phyloP scores from a whole-genome alignment of 2,329 filamentous ascomycete genomes.

The Paramyrothecium roridum region DNA sequence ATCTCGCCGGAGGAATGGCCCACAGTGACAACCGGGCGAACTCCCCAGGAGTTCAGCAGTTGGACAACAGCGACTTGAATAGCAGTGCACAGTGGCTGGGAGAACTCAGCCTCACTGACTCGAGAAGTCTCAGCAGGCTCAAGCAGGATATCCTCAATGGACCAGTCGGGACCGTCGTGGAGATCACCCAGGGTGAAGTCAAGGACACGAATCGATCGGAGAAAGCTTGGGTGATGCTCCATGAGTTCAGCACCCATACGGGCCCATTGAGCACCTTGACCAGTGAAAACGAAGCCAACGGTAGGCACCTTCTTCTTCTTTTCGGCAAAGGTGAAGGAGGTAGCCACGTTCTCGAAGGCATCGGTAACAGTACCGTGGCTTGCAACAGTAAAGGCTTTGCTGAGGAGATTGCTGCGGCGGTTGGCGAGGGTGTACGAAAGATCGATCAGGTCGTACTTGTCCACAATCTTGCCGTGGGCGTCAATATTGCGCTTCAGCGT shows the following conservation, averaged over 20 bases:
- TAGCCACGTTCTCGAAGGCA: not conserved
- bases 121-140: not conserved
- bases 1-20: conserved; percentile 45
- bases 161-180: conserved; percentile 1
- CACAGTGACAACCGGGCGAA: conserved; percentile 30
- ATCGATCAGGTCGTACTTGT: conserved; percentile 1
- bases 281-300: conserved; percentile 25
- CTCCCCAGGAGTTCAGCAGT: conserved; percentile 34
- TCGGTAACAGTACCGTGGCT: not conserved
- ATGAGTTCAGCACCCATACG: conserved; percentile 25
- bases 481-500: not conserved
- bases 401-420: not conserved
- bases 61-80: conserved; percentile 41
- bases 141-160: not conserved
- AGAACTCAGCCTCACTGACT: conserved; percentile 33
- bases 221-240: not conserved
- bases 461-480: not conserved
- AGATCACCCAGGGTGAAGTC: conserved; percentile 15
- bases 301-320: not conserved
- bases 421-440: conserved; percentile 3
- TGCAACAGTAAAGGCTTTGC: not conserved
- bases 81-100: conserved; percentile 34
- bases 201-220: not conserved
- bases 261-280: conserved; percentile 27
- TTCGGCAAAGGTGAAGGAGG: not conserved